Conservation (phyloP, 2,329 filamentous ascomycete species). For the Nothomitra cinnamomea region DNA sequence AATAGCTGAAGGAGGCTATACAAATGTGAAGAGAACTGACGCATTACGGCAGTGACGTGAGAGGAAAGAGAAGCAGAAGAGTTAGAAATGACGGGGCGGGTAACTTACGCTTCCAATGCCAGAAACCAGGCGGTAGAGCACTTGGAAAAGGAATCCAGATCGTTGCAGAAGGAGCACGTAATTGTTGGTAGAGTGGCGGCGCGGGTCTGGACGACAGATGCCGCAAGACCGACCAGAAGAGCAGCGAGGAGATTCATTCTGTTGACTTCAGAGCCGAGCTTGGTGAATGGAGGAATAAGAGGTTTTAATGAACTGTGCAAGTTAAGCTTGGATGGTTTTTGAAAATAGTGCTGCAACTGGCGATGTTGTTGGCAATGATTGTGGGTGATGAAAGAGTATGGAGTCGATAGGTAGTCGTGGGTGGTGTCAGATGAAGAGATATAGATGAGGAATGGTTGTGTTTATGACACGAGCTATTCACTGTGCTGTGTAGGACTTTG, state of each 20-base stretch:
- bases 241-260: background rate
- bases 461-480: too few species aligned
- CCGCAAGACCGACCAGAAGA: background rate
- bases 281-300: background rate
- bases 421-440: too few species aligned
- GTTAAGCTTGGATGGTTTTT: background rate
- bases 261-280: background rate
- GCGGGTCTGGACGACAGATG: background rate
- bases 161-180: background rate
- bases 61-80: background rate
- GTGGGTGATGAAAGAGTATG: too few species aligned
- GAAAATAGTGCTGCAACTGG: too few species aligned
- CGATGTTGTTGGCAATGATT: too few species aligned
- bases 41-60: background rate
- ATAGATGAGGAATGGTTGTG: too few species aligned
- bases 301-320: background rate
- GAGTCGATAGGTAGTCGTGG: too few species aligned
- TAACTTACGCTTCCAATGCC: conserved; percentile 1
- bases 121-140: background rate
- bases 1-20: background rate
- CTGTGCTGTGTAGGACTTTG: too few species aligned
- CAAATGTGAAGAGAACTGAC: too few species aligned
- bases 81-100: background rate
- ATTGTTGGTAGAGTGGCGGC: background rate
- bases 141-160: background rate